Percentiles rank a stretch among this genome's conserved stretches.
phyloP scores from a whole-genome alignment of 1,284 basidiomycete genomes.

The Trichosporon ovoides region DNA sequence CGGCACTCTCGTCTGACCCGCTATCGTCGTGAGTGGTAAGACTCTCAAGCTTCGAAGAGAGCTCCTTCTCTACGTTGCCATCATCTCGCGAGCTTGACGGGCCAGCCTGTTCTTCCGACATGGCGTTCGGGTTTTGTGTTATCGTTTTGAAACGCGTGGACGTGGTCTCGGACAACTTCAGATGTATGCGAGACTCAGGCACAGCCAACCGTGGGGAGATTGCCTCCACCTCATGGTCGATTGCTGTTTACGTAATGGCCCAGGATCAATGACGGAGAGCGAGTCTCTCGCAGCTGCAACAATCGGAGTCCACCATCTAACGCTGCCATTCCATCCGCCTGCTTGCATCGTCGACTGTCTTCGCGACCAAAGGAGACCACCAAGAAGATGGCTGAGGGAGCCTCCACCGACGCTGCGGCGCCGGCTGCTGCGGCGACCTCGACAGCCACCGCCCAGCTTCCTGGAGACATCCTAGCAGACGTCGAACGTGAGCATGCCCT shows the following conservation, averaged over 20 bases:
- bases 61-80: conserved; percentile 5
- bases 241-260: background rate
- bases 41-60: conserved; percentile 14
- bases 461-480: conserved; percentile 34
- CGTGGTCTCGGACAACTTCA: background rate
- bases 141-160: background rate
- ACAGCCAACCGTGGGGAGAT: conserved; percentile 1
- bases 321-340: background rate
- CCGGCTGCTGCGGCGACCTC: conserved; percentile 8
- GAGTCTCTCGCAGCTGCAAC: background rate
- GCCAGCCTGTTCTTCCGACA: conserved; percentile 7
- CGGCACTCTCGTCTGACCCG: conserved; percentile 13
- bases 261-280: background rate
- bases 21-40: conserved; percentile 5
- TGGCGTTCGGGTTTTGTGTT: conserved; percentile 1
- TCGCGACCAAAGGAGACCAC: background rate
- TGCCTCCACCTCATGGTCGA: background rate
- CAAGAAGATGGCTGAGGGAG: conserved; percentile 5
- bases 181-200: conserved; percentile 3
- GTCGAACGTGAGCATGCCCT: conserved; percentile 47
- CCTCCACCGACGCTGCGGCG: conserved; percentile 1
- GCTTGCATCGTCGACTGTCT: background rate
- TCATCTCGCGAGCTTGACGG: background rate
- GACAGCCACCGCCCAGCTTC: conserved; percentile 9
- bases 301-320: background rate